Conservation (phyloP, 2,329 filamentous ascomycete species). For the Phyllosticta citribraziliensis region DNA sequence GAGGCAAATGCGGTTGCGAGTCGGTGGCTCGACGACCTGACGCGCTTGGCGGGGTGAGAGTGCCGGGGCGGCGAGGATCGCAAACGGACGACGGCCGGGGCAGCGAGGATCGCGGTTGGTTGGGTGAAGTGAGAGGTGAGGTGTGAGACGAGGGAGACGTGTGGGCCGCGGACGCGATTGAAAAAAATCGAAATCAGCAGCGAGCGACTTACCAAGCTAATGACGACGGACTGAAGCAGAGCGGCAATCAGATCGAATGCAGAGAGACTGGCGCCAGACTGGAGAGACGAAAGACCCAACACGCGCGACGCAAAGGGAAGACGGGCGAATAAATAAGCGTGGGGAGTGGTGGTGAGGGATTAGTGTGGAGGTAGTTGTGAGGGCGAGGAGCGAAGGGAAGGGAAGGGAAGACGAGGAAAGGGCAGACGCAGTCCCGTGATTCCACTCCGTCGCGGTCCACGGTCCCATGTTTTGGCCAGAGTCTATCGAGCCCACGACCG, state of each 20-base stretch:
- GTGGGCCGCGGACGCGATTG: constrained; percentile 1
- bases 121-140: neutral
- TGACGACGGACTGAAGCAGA: constrained; percentile 14
- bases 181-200: constrained; percentile 5
- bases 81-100: neutral
- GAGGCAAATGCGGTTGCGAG: neutral
- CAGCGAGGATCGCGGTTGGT: neutral
- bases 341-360: constrained; percentile 9
- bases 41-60: neutral
- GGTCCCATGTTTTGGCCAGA: constrained; percentile 11
- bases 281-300: constrained; percentile 16
- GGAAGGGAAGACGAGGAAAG: constrained; percentile 11
- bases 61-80: neutral
- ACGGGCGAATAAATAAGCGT: constrained; percentile 14
- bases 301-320: constrained; percentile 26
- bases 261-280: constrained; percentile 15
- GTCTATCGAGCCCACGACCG: constrained; percentile 8
- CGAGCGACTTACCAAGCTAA: constrained; percentile 11
- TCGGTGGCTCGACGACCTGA: constrained; percentile 3
- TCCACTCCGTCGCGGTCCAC: neutral
- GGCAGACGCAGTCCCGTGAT: constrained; percentile 6
- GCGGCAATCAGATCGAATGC: constrained; percentile 10
- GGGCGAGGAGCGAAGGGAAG: constrained; percentile 18
- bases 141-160: neutral
- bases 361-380: constrained; percentile 10